Evolutionary conservation across 768 basidiomycete genomes (phyloP).

Genomic region (Russula foetens): DNA sequence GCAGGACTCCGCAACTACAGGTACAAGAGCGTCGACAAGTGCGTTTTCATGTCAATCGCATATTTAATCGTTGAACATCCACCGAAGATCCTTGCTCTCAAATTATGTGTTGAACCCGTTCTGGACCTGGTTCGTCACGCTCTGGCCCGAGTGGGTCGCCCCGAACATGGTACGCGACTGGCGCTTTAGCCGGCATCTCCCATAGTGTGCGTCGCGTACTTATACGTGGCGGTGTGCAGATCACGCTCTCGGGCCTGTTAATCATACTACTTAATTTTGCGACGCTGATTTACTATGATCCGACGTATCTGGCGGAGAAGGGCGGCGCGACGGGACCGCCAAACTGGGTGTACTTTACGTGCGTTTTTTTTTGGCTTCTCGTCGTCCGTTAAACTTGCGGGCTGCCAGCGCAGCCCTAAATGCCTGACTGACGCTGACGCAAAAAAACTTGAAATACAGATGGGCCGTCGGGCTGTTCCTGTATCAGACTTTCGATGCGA

Average conservation of each 20-base stretch:
- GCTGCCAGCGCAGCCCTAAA: too few relatives aligned
- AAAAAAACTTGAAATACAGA: too few relatives aligned
- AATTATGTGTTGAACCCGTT: conserved; percentile 73
- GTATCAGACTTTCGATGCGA: conserved; percentile 86
- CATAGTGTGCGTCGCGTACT: background rate
- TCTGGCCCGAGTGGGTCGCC: conserved; percentile 79
- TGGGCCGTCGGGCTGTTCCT: conserved; percentile 86
- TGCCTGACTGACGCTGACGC: too few relatives aligned
- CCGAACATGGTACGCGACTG: conserved; percentile 73
- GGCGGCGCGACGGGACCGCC: conserved; percentile 58
- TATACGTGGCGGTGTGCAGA: conserved; percentile 40
- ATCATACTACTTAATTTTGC: conserved; percentile 80
- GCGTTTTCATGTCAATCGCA: conserved; percentile 21
- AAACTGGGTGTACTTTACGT: conserved; percentile 89
- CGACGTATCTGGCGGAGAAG: conserved; percentile 59
- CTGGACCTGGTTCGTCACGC: conserved; percentile 87
- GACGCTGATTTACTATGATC: conserved; percentile 81
- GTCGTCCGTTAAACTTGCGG: background rate
- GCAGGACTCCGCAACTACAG: conserved; percentile 69
- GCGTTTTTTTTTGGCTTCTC: conserved; percentile 24
- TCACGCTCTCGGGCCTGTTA: conserved; percentile 76
- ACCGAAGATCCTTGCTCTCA: conserved; percentile 61
- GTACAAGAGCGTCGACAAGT: conserved; percentile 82
- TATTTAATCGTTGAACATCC: background rate
- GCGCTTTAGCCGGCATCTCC: background rate